Evolutionary conservation across 2,329 filamentous ascomycete species (phyloP).

Genomic region (Nectriaceae sp.): DNA sequence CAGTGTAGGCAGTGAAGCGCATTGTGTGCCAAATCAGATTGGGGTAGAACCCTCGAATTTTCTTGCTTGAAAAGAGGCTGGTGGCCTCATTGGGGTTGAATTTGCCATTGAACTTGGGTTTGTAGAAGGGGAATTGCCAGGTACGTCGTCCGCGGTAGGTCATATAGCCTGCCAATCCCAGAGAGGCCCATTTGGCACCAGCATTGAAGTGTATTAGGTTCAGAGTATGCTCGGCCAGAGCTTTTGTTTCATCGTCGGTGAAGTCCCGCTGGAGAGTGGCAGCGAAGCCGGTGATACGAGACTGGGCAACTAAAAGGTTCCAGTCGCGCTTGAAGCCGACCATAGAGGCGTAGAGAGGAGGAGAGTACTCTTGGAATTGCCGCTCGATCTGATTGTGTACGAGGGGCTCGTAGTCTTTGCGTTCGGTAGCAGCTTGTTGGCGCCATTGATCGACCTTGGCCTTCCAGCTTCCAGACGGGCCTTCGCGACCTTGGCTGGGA

Average conservation of each 20-base stretch:
- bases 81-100: conserved; percentile 31
- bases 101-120: conserved; percentile 25
- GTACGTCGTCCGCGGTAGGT: conserved; percentile 29
- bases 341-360: conserved; percentile 34
- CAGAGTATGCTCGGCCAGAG: conserved; percentile 36
- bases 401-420: conserved; percentile 31
- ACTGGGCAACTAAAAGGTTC: conserved; percentile 32
- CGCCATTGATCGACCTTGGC: conserved; percentile 37
- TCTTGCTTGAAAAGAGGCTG: conserved; percentile 28
- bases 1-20: conserved; percentile 28
- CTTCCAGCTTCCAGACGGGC: conserved; percentile 22
- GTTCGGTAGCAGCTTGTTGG: conserved; percentile 28
- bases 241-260: conserved; percentile 38
- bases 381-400: conserved; percentile 35
- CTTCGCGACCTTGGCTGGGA: conserved; percentile 3
- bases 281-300: conserved; percentile 30
- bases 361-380: conserved; percentile 33
- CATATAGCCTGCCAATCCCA: conserved; percentile 29
- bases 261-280: conserved; percentile 33
- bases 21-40: conserved; percentile 26
- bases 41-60: conserved; percentile 26
- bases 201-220: conserved; percentile 34
- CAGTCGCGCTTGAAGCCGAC: conserved; percentile 29
- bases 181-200: conserved; percentile 28
- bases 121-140: conserved; percentile 32